A percentile compares a stretch with the other conserved stretches of the same genome.
Evolutionary conservation across 2,329 filamentous ascomycete genomes (phyloP).

Genomic region (Pleurostoma richardsiae): DNA sequence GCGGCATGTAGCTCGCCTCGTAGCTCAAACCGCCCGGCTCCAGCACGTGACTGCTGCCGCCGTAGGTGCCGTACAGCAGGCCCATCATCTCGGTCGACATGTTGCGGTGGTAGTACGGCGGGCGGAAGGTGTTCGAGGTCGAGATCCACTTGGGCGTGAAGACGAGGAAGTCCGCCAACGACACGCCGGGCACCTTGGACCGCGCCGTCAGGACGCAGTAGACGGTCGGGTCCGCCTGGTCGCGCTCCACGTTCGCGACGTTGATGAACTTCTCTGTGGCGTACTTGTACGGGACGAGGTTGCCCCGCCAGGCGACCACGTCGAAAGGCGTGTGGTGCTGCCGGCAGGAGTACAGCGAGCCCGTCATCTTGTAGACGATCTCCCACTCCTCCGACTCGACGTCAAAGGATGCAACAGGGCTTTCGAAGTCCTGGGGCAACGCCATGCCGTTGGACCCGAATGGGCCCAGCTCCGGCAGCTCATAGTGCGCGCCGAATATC

Average conservation of each 20-base stretch:
- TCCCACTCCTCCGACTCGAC: slow-evolving; percentile 15
- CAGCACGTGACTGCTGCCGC: slow-evolving; percentile 19
- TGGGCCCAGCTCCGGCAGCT: slow-evolving; percentile 60
- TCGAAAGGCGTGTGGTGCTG: slow-evolving; percentile 62
- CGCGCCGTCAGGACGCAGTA: slow-evolving; percentile 57
- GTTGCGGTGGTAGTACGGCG: slow-evolving; percentile 51
- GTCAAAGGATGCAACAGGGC: slow-evolving; percentile 49
- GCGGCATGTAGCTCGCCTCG: slow-evolving; percentile 21
- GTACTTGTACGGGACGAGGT: slow-evolving; percentile 47
- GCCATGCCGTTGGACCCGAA: slow-evolving; percentile 61
- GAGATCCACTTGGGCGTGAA: slow-evolving; percentile 61
- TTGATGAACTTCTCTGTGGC: slow-evolving; percentile 49
- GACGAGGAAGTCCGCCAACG: slow-evolving; percentile 56
- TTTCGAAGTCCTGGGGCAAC: slow-evolving; percentile 59
- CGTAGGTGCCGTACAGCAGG: slow-evolving; percentile 27
- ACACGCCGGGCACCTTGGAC: slow-evolving; percentile 45
- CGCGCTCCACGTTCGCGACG: slow-evolving; percentile 51
- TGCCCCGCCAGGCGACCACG: slow-evolving; percentile 63
- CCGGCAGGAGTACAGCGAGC: slow-evolving; percentile 51
- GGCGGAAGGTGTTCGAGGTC: slow-evolving; percentile 48
- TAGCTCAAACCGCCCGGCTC: slow-evolving; percentile 21
- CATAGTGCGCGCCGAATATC: slow-evolving; percentile 58
- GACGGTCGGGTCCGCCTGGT: slow-evolving; percentile 59
- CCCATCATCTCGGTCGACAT: slow-evolving; percentile 47
- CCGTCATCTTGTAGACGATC: slow-evolving; percentile 54